These are phyloP conservation scores for Croton setiger DNA, from an alignment of 441 rosid species.

Conservation along the genomic window DNA sequence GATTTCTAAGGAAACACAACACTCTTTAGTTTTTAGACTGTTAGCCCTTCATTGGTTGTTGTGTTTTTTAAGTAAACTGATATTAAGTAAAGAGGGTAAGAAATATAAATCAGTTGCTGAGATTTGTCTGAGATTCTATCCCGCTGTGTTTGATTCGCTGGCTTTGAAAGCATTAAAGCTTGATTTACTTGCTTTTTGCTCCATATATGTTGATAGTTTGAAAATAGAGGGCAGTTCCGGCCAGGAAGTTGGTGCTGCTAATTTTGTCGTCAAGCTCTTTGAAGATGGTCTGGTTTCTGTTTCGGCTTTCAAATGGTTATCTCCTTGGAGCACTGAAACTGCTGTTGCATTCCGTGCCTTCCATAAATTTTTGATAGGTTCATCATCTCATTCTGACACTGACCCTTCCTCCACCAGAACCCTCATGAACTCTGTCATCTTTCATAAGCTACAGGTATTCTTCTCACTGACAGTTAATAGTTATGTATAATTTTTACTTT, in stretches of 20 bases:
- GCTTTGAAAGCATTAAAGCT: constrained; percentile 81
- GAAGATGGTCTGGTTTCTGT: constrained; percentile 69
- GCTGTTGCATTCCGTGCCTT: constrained; percentile 78
- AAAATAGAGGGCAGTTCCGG: constrained; percentile 25
- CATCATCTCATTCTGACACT: constrained; percentile 59
- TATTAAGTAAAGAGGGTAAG: constrained; percentile 38
- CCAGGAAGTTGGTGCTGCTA: constrained; percentile 32
- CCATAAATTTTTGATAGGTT: constrained; percentile 76
- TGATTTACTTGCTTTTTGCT: constrained; percentile 74
- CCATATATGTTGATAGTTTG: constrained; percentile 42
- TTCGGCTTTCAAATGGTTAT: constrained; percentile 88
- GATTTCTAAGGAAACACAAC: constrained; percentile 66
- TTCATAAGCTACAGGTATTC: constrained; percentile 64
- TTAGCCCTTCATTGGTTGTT: constrained; percentile 81
- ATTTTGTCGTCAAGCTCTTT: constrained; percentile 45
- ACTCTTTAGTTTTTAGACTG: constrained; percentile 64
- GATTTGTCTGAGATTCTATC: constrained; percentile 65
- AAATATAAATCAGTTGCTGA: constrained; percentile 49
- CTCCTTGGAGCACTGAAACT: constrained; percentile 92
- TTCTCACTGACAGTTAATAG: background rate
- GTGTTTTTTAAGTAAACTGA: constrained; percentile 55
- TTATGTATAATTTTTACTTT: background rate
- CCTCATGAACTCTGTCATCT: constrained; percentile 57
- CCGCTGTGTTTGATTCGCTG: constrained; percentile 78
- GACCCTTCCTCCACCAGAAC: constrained; percentile 52